A percentile compares a stretch with the other conserved stretches of the same genome.
phyloP scores from a whole-genome alignment of 495 filamentous ascomycete genomes.

The Endocarpon pusillum region DNA sequence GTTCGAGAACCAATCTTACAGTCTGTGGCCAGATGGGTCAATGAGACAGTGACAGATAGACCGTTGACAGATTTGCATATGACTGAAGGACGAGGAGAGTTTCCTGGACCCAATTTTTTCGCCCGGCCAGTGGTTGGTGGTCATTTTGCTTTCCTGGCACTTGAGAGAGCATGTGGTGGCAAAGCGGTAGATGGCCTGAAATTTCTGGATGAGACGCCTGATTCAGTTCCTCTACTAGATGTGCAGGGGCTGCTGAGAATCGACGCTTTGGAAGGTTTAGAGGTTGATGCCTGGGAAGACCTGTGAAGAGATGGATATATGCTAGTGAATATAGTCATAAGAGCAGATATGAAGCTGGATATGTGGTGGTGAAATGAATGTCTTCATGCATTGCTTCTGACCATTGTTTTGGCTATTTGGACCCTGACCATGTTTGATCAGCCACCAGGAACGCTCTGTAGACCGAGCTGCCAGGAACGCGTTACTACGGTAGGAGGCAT shows the following conservation, averaged over 20 bases:
- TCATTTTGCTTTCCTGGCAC: constrained; percentile 69
- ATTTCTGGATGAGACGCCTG: constrained; percentile 39
- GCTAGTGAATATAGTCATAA: background rate
- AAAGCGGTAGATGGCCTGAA: constrained; percentile 43
- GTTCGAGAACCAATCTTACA: constrained; percentile 57
- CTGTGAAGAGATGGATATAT: background rate
- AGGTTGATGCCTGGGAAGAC: background rate
- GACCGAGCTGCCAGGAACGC: too few species aligned
- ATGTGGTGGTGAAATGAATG: background rate
- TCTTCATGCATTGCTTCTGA: background rate
- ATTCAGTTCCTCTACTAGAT: too few species aligned
- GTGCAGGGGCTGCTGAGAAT: background rate
- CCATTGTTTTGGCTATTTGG: too few species aligned
- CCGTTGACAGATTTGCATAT: constrained; percentile 78
- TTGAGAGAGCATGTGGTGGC: constrained; percentile 60
- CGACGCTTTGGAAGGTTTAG: background rate
- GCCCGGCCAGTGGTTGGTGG: constrained; percentile 76
- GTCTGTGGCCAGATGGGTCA: constrained; percentile 69
- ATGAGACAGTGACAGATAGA: constrained; percentile 61
- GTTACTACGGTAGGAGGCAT: too few species aligned
- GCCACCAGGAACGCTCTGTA: too few species aligned
- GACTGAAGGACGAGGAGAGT: constrained; percentile 52
- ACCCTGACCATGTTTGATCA: too few species aligned
- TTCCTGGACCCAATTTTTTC: constrained; percentile 53
- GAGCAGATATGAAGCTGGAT: background rate